phyloP scores from a whole-genome alignment of 2,329 filamentous ascomycete species.

The Pseudopyrenochaeta lycopersici region DNA sequence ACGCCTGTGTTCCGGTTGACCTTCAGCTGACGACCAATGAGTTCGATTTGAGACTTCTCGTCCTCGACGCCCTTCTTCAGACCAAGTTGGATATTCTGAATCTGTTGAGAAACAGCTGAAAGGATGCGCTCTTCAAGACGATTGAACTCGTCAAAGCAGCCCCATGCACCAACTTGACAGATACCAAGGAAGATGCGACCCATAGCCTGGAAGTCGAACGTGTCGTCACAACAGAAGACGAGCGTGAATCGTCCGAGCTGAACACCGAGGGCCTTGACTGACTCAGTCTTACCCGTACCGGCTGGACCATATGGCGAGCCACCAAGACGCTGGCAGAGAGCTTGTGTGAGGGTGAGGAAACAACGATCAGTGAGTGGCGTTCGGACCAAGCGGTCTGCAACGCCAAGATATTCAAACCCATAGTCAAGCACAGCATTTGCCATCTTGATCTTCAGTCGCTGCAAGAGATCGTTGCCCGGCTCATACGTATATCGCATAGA shows the following conservation, averaged over 20 bases:
- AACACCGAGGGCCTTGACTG: constrained; percentile 95
- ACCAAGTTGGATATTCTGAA: constrained; percentile 98
- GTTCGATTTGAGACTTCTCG: constrained; percentile 87
- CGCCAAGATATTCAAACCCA: constrained; percentile 97
- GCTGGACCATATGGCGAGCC: constrained; percentile 97
- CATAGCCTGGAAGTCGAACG: constrained; percentile 99
- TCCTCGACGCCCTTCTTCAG: constrained; percentile 85
- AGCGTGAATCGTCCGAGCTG: constrained; percentile 97
- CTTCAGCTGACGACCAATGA: constrained; percentile 87
- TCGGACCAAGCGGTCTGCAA: constrained; percentile 93
- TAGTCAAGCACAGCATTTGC: constrained; percentile 95
- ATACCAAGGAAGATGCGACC: constrained; percentile 99
- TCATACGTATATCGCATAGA: constrained; percentile 97
- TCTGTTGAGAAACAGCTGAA: constrained; percentile 97
- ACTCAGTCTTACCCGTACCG: constrained; percentile 98
- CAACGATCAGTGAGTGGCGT: constrained; percentile 97
- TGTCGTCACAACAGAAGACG: constrained; percentile 99
- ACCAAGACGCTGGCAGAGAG: constrained; percentile 91
- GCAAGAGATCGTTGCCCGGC: constrained; percentile 79
- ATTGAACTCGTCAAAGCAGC: constrained; percentile 99
- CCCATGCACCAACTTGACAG: constrained; percentile 98
- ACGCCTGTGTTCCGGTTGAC: constrained; percentile 96
- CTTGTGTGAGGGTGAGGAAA: constrained; percentile 97
- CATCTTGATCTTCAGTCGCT: constrained; percentile 91
- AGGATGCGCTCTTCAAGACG: constrained; percentile 96